Conservation (phyloP, 225 moss, liverwort and hornwort genomes). For the Pseudisothecium myosuroides region DNA sequence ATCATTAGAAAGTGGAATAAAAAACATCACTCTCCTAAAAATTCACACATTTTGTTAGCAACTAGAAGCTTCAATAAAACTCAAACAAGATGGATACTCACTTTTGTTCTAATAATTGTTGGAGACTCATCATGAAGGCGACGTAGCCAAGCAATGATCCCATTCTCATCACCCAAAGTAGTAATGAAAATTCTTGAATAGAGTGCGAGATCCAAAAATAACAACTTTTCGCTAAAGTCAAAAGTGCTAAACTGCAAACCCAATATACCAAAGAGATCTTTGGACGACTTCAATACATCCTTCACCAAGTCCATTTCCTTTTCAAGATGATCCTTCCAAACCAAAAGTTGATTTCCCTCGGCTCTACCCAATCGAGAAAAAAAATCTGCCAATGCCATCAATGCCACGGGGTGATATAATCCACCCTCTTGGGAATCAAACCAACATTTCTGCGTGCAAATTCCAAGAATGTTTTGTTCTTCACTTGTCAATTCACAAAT, state of each 20-base stretch:
- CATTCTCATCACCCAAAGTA: too few species aligned
- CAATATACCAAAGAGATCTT: not conserved
- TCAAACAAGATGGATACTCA: not conserved
- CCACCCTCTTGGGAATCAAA: not conserved
- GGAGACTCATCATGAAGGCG: not conserved
- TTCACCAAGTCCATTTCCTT: not conserved
- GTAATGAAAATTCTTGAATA: not conserved
- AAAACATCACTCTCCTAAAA: too few species aligned
- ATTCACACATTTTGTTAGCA: too few species aligned
- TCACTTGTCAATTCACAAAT: not conserved
- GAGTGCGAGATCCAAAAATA: not conserved
- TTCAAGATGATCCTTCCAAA: not conserved
- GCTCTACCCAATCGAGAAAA: not conserved
- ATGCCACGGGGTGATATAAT: not conserved
- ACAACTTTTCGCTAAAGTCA: not conserved
- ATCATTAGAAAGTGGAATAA: too few species aligned
- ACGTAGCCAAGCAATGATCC: not conserved
- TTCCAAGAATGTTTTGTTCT: not conserved
- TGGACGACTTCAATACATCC: not conserved
- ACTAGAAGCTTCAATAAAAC: accelerated
- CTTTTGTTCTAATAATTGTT: not conserved
- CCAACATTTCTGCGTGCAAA: not conserved
- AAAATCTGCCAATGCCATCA: not conserved
- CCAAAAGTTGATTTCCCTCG: not conserved
- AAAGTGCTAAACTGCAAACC: not conserved